A percentile compares a stretch with the other conserved stretches of the same genome.
Evolutionary conservation across 495 filamentous ascomycete genomes (phyloP).

Genomic region (Hamigera avellanea): DNA sequence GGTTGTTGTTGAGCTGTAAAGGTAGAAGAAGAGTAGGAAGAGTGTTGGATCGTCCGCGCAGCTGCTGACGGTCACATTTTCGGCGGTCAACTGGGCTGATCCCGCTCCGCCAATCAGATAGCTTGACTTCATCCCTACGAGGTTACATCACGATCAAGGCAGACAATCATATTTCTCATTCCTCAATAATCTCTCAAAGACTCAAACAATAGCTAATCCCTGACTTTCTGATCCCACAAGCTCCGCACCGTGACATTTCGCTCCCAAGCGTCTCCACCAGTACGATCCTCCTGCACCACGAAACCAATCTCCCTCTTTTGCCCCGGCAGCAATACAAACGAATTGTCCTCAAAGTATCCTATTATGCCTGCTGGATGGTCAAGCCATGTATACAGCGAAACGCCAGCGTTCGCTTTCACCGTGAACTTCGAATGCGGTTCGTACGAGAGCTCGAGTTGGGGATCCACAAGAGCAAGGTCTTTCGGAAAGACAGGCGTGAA

Average conservation of each 20-base stretch:
- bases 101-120: no score
- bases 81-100: no score
- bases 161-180: no score
- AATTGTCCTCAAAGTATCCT: constrained; percentile 50
- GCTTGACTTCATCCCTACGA: no score
- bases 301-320: constrained; percentile 39
- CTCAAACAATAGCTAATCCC: neutral
- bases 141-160: no score
- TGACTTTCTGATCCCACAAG: constrained; percentile 44
- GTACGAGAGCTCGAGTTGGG: constrained; percentile 36
- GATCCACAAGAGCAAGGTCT: constrained; percentile 43
- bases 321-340: constrained; percentile 43
- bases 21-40: constrained; percentile 7
- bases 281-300: constrained; percentile 36
- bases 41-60: neutral
- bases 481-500: constrained; percentile 43
- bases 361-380: constrained; percentile 46
- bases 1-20: neutral
- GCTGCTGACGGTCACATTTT: no score
- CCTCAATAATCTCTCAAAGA: no score
- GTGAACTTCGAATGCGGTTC: constrained; percentile 32
- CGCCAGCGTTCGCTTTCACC: constrained; percentile 42
- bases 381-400: constrained; percentile 59
- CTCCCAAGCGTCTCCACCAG: constrained; percentile 36
- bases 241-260: constrained; percentile 45